Evolutionary conservation across 768 basidiomycete species (phyloP), one percentile per base, ranked within the genome.

Genomic region (Suillus weaverae): DNA sequence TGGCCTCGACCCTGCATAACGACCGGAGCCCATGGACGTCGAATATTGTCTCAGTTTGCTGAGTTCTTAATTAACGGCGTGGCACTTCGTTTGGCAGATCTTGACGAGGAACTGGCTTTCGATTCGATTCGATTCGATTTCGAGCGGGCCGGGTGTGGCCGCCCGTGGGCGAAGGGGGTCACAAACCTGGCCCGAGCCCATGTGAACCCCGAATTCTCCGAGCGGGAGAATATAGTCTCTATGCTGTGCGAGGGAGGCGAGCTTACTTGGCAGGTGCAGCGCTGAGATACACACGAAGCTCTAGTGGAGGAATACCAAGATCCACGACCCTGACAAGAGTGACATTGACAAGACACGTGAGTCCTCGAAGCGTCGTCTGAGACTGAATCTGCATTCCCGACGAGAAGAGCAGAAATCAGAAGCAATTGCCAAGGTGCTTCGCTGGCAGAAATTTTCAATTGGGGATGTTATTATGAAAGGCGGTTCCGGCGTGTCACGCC

Each of bases 261-360:
- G 20, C 20, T 10, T 20, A 20, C 53, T 11, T 4, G n/a, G n/a
- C n/a, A n/a, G n/a, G n/a, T n/a, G 7, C 7, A 30, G 50, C 50
- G 30, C 14, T 14, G 26, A 22, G 9, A 13, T 46, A 50, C 14
- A 30, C 16, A 30, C 18, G 26, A 26, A 8, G 6, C 10, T 56
- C 22, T 56, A 7, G 14, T 39, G 56, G 39, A 59, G 10, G 38
- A 7, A 14, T 26, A 26, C 22, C 10, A 26, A 57, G 3, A 26
- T 20, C 38, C 26, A 41, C 30, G 57, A 30, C 57, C 57, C 39
- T 59, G 57, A 41, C 57, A 30, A 26, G 26, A 20, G n/a, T 59
- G 38, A 56, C 54, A 56, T 22, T 39, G 38, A 30, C 38, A 59
- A 26, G 26, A 18, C 57, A 59, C 57, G 57, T 59, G 57, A 57